These are phyloP conservation scores for Trichosanthes cucumerina DNA, from an alignment of 306 rosid genomes.

Conservation along the genomic window DNA sequence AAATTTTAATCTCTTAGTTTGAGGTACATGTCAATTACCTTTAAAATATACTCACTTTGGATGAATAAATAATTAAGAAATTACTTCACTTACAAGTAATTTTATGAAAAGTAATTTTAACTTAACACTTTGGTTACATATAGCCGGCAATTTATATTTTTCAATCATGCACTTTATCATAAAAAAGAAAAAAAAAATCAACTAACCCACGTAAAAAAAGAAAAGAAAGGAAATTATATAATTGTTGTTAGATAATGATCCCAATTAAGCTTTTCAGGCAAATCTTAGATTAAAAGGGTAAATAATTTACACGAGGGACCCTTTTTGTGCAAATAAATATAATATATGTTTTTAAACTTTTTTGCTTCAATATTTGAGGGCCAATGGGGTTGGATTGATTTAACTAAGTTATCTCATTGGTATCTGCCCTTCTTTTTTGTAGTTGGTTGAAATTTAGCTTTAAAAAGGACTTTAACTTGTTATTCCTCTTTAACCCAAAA, in stretches of 20 bases:
- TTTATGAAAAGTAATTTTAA: too few relatives aligned
- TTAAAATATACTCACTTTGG: too few relatives aligned
- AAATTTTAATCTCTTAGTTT: too few relatives aligned
- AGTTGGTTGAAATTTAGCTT: slow-evolving; percentile 6
- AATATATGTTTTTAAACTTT: neutral
- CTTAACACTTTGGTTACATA: too few relatives aligned
- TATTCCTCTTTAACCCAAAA: neutral
- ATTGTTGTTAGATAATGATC: neutral
- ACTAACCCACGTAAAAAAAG: too few relatives aligned
- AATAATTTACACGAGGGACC: neutral
- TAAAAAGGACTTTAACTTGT: neutral
- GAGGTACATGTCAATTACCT: too few relatives aligned
- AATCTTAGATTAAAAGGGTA: neutral
- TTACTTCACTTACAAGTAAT: too few relatives aligned
- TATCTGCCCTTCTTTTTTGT: slow-evolving; percentile 23
- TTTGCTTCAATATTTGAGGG: neutral
- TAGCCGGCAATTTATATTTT: too few relatives aligned
- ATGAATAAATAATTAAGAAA: too few relatives aligned
- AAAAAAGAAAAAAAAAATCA: too few relatives aligned
- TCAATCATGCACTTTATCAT: too few relatives aligned
- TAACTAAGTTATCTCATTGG: slow-evolving; percentile 52
- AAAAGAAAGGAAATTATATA: neutral
- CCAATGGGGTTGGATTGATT: slow-evolving; percentile 7
- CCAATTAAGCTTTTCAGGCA: neutral
- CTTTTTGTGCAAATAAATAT: neutral